Evolutionary conservation across 345 rosid genomes (phyloP), one percentile per base, ranked within the genome.

Genomic region (Tarenaya hassleriana): DNA sequence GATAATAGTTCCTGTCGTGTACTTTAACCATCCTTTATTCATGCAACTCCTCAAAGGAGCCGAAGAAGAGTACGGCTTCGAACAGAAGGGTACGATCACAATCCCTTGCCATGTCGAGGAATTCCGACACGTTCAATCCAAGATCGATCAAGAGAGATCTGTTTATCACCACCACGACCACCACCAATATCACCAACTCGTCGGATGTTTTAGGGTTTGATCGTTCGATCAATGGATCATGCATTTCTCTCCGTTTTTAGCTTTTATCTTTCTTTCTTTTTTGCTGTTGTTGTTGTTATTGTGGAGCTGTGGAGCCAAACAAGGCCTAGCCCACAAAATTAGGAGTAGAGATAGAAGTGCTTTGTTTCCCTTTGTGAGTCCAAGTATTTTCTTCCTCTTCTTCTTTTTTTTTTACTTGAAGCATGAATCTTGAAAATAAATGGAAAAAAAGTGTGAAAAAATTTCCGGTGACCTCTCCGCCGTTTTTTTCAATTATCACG

Each of bases 121-220:
- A 69, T 80, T 80, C 62, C 75, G 69, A 66, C 60, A 62, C 52
- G 77, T 80, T 58, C 80, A 67, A 47, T 73, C 68, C 47, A 47
- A 74, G 74, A 85, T 85, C 41, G 89, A 79, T 38, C 72, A 64
- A 61, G 94, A 85, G 42, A 74, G 64, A 8, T 71, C 82, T 46
- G 52, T 72, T 33, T 64, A 70, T 39, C 75, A 81, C 17, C 77
- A 79, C 10, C 68, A 41, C 55, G 39, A 68, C 39, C 56, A 60
- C 16, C 15, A 43, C 37, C 52, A 54, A 18, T 45, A 66, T 47
- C 61, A 78, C 55, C 63, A 73, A 50, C 77, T 60, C 58, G 64
- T 67, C 19, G 83, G 83, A 1, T 84, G 94, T 68, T 84, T 81
- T 68, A 81, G 86, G 73, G 80, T 73, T 55, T 74, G 78, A 74